These are phyloP conservation scores for Cutaneotrichosporon sp. DNA, from an alignment of 1,284 basidiomycete genomes.

Conservation along the genomic window DNA sequence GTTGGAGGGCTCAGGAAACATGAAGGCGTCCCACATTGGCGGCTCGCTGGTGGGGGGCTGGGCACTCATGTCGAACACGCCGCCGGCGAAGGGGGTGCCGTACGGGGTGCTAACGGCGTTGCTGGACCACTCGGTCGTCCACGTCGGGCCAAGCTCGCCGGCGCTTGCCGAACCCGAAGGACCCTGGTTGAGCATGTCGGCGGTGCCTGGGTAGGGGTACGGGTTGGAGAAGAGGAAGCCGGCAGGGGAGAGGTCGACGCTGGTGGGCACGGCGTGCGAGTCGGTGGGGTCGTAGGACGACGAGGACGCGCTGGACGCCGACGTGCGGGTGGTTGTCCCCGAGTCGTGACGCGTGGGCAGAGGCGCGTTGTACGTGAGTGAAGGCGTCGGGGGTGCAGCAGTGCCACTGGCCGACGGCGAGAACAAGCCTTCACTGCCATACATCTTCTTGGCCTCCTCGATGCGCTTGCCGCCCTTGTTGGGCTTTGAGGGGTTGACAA, in stretches of 20 bases:
- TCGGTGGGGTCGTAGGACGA: background rate
- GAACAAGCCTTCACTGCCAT: conserved; percentile 26
- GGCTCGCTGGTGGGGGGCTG: background rate
- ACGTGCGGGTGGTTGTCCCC: background rate
- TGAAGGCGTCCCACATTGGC: background rate
- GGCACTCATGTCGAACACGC: background rate
- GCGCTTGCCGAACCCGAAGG: background rate
- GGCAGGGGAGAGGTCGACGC: conserved; percentile 1
- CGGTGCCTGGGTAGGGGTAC: conserved; percentile 1
- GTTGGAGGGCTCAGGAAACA: background rate
- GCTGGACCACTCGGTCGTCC: conserved; percentile 9
- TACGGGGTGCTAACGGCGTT: conserved; percentile 6
- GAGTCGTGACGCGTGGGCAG: background rate
- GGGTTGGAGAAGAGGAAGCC: background rate
- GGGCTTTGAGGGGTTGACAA: conserved; percentile 41
- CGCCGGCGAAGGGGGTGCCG: conserved; percentile 6
- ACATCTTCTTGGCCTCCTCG: conserved; percentile 39
- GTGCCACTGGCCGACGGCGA: background rate
- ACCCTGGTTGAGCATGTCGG: background rate
- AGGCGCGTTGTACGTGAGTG: background rate
- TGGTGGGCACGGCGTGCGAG: conserved; percentile 1
- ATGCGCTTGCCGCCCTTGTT: conserved; percentile 49
- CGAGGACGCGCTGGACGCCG: background rate
- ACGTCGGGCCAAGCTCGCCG: background rate
- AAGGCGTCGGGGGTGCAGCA: background rate